Conservation (phyloP, 2,329 filamentous ascomycete species). For the Drechslerella dactyloides region DNA sequence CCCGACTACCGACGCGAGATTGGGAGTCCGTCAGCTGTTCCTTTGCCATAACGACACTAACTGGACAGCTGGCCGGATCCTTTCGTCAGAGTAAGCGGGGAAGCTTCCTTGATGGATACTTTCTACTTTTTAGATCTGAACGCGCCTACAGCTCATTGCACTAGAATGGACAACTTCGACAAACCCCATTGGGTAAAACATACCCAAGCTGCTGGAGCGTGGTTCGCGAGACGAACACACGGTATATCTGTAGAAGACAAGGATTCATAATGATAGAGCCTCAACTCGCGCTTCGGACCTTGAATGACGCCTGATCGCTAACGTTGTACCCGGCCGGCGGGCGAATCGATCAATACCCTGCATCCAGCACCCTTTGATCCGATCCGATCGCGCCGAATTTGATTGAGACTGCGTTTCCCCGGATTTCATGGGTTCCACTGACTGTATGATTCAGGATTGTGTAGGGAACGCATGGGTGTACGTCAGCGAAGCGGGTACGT, state of each 20-base stretch:
- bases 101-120: background rate
- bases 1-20: background rate
- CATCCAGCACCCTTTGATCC: background rate
- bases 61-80: background rate
- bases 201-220: no score
- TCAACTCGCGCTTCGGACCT: background rate
- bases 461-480: no score
- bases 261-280: background rate
- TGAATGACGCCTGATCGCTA: background rate
- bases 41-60: background rate
- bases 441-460: no score
- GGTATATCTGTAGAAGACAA: no score
- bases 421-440: background rate
- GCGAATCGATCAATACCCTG: background rate
- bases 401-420: background rate
- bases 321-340: background rate
- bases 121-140: background rate
- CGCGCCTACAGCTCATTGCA: background rate
- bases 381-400: background rate
- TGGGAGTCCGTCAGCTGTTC: background rate
- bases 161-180: no score
- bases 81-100: background rate
- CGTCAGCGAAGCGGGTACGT: no score
- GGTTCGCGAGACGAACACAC: no score
- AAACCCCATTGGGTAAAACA: no score